Percentiles rank a stretch among this genome's conserved stretches.
phyloP scores from a whole-genome alignment of 1,139 yeast genomes.

The Yamadazyma trypodendri region DNA sequence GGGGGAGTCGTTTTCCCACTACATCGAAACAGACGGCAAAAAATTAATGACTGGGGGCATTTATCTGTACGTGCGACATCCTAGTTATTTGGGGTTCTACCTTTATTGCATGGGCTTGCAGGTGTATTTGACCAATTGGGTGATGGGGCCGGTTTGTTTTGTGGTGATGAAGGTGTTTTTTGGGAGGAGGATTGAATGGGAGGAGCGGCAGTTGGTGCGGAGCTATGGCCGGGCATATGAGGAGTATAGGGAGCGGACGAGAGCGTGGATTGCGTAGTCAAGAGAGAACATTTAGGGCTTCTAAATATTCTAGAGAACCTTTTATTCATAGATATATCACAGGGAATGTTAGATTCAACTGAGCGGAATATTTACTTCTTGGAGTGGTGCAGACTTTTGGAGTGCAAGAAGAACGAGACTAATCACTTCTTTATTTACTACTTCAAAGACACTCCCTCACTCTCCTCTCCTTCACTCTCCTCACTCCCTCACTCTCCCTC shows the following conservation, averaged over 20 bases:
- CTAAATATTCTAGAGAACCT: too few relatives aligned
- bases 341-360: too few relatives aligned
- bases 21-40: slow-evolving; percentile 16
- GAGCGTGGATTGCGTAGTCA: slow-evolving; percentile 22
- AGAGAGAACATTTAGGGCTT: too few relatives aligned
- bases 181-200: slow-evolving; percentile 32
- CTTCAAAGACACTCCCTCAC: too few relatives aligned
- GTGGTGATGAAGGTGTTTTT: slow-evolving; percentile 29
- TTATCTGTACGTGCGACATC: slow-evolving; percentile 34
- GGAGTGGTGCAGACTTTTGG: too few relatives aligned
- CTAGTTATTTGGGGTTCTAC: slow-evolving; percentile 45
- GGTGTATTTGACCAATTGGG: slow-evolving; percentile 24
- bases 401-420: too few relatives aligned
- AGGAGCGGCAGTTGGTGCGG: slow-evolving; percentile 33
- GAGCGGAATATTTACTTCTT: too few relatives aligned
- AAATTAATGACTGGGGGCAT: slow-evolving; percentile 32
- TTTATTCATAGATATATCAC: too few relatives aligned
- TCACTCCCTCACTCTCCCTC: too few relatives aligned
- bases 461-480: too few relatives aligned
- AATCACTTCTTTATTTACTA: too few relatives aligned
- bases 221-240: slow-evolving; percentile 30
- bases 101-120: slow-evolving; percentile 37
- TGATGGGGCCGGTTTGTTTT: slow-evolving; percentile 20
- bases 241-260: slow-evolving; percentile 24
- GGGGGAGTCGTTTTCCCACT: slow-evolving; percentile 39